These are phyloP conservation scores for Plantago major DNA, from an alignment of 257 asterid species.

Conservation along the genomic window DNA sequence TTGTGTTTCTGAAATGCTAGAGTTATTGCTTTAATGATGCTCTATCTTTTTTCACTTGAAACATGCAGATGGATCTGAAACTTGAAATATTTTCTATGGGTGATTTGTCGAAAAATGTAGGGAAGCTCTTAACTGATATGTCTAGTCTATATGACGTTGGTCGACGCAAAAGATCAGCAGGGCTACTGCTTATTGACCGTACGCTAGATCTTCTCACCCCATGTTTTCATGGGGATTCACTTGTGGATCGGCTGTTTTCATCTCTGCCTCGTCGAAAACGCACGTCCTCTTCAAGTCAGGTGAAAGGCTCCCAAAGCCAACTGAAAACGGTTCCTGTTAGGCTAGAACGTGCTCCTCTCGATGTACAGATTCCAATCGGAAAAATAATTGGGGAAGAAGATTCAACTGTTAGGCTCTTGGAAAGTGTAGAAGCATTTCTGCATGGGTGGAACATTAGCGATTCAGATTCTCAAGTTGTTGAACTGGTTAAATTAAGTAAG, in stretches of 20 bases:
- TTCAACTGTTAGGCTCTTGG: slow-evolving; percentile 52
- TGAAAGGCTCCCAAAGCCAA: slow-evolving; percentile 55
- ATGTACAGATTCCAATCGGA: slow-evolving; percentile 71
- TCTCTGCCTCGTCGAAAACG: slow-evolving; percentile 67
- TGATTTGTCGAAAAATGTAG: slow-evolving; percentile 81
- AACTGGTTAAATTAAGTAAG: slow-evolving; percentile 44
- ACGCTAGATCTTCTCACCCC: slow-evolving; percentile 98
- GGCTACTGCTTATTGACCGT: slow-evolving; percentile 83
- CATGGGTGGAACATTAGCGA: slow-evolving; percentile 67
- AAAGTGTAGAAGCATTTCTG: slow-evolving; percentile 71
- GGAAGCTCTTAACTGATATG: slow-evolving; percentile 92
- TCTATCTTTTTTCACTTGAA: slow-evolving; percentile 21
- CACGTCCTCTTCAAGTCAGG: slow-evolving; percentile 39
- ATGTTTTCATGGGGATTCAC: slow-evolving; percentile 96
- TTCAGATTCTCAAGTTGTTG: slow-evolving; percentile 43
- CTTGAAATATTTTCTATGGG: slow-evolving; percentile 97
- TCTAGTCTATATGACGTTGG: slow-evolving; percentile 98
- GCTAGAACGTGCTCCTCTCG: slow-evolving; percentile 65
- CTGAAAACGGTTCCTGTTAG: slow-evolving; percentile 42
- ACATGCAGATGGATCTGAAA: slow-evolving; percentile 96
- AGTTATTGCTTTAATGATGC: slow-evolving; percentile 15
- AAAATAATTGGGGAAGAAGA: slow-evolving; percentile 42
- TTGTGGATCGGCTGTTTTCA: slow-evolving; percentile 81
- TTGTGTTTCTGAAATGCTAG: slow-evolving; percentile 10
- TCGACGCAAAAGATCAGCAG: slow-evolving; percentile 87